Evolutionary conservation across 345 rosid species (phyloP), one percentile per base, ranked within the genome.

Genomic region (Murraya paniculata): DNA sequence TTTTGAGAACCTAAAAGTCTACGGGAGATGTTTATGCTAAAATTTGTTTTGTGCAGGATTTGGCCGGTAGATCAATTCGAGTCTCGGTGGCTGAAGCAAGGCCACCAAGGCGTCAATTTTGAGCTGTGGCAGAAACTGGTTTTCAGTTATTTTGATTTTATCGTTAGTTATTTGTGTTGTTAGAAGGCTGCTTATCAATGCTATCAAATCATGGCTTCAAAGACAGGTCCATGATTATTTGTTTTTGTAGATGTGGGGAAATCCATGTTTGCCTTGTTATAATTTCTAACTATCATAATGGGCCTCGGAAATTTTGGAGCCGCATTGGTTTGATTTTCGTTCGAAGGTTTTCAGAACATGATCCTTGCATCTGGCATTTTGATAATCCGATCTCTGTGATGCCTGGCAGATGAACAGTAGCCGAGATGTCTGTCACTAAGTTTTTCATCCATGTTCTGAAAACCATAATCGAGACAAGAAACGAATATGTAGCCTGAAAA

Each of bases 21-120:
- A 36, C 55, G 0, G 10, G 27, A 4, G 36, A 53, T 5, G 21
- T 19, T 36, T 55, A 39, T 28, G 36, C 19, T 65, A 45, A 70
- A 66, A 18, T 61, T 65, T 79, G 58, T 76, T 72, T 76, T 74
- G 27, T 81, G 58, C 84, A 96, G 99, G 97, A 94, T 78, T 86
- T 94, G 91, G 93, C 87, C 68, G 99, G 98, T 38, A 91, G 99
- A 78, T 13, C 90, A 50, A 92, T 96, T 53, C 93, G 99, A 75
- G 99, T 94, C 75, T 88, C 97, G 2, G 87, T 86, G 16, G 98
- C 98, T 25, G 98, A 96, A 81, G 81, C 93, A 76, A 91, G 84
- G 87, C 97, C 68, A 39, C n/a, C 24, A 48, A 39, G 9, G 60
- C 55, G 18, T 62, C 53, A 22, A 62, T 33, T 74, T 62, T 30